Conservation (phyloP, 2,329 filamentous ascomycete species). For the Parafenestella ontariensis region DNA sequence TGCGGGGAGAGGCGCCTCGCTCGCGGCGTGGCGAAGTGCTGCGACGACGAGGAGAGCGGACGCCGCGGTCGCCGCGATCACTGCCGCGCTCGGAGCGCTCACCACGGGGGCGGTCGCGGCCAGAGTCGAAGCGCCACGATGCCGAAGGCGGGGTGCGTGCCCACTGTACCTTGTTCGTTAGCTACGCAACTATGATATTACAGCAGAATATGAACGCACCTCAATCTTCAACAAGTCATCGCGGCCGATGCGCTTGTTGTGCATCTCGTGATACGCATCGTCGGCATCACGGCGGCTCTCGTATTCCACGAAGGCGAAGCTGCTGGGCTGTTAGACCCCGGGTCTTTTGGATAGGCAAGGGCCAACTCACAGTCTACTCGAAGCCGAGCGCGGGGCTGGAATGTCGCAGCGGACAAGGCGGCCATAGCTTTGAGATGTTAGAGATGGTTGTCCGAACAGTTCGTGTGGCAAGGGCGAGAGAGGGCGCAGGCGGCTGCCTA, state of each 20-base stretch:
- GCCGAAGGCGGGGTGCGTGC: slow-evolving; percentile 96
- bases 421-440: slow-evolving; percentile 78
- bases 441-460: slow-evolving; percentile 40
- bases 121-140: slow-evolving; percentile 97
- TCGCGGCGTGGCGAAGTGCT: slow-evolving; percentile 62
- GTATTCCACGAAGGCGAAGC: slow-evolving; percentile 99
- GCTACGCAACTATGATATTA: not conserved
- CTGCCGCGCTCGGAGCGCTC: slow-evolving; percentile 70
- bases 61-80: slow-evolving; percentile 70
- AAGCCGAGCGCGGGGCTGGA: slow-evolving; percentile 90
- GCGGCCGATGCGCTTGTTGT: slow-evolving; percentile 96
- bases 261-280: slow-evolving; percentile 99
- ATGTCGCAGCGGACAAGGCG: slow-evolving; percentile 98
- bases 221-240: slow-evolving; percentile 98
- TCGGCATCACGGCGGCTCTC: slow-evolving; percentile 98
- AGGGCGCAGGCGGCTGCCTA: slow-evolving; percentile 27
- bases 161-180: slow-evolving; percentile 70
- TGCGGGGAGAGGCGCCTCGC: slow-evolving; percentile 76
- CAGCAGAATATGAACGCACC: slow-evolving; percentile 60
- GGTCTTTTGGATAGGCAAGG: not conserved
- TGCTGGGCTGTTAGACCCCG: slow-evolving; percentile 56
- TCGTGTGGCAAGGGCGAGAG: slow-evolving; percentile 31
- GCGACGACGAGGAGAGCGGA: slow-evolving; percentile 63
- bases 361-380: slow-evolving; percentile 88
- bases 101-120: slow-evolving; percentile 51